These are phyloP conservation scores for Trypanosoma vivax DNA, from an alignment of 208 protist species.

Conservation along the genomic window DNA sequence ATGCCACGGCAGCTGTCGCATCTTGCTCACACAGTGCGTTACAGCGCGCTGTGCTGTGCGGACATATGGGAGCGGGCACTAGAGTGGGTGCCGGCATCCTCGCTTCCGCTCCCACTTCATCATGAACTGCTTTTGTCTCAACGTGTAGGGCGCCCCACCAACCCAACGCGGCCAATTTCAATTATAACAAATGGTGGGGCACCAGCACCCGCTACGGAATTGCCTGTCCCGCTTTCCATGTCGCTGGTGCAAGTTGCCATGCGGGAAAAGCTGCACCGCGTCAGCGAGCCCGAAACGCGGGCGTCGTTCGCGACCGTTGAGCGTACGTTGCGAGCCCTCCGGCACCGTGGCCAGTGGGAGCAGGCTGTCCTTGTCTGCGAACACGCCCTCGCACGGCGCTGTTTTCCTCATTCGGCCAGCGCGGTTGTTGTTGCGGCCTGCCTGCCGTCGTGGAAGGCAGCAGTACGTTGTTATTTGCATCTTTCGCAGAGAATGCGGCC, in stretches of 20 bases:
- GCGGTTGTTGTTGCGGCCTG: conserved; percentile 21
- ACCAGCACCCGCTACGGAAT: background rate
- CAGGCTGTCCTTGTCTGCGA: conserved; percentile 42
- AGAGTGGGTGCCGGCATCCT: conserved; percentile 28
- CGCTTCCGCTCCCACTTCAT: conserved; percentile 38
- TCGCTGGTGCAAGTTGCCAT: conserved; percentile 24
- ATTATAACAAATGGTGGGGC: background rate
- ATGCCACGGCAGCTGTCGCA: conserved; percentile 34
- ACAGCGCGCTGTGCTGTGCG: conserved; percentile 40
- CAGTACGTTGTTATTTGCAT: conserved; percentile 50
- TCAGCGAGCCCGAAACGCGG: background rate
- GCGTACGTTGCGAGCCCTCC: conserved; percentile 9
- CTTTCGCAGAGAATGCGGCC: conserved; percentile 49
- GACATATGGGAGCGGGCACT: conserved; percentile 39
- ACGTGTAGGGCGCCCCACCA: background rate
- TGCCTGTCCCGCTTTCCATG: background rate
- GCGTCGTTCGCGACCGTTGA: conserved; percentile 4
- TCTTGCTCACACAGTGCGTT: conserved; percentile 47
- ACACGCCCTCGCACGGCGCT: conserved; percentile 29
- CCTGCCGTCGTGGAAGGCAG: conserved; percentile 47
- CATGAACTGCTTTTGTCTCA: conserved; percentile 25
- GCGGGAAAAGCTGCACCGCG: conserved; percentile 12
- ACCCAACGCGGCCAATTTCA: too few species aligned
- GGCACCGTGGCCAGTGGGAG: conserved; percentile 48
- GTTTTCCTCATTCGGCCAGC: conserved; percentile 42